A percentile compares a stretch with the other conserved stretches of the same genome.
Evolutionary conservation across 1,139 yeast species (phyloP).

Genomic region (Blastobotrys proliferans): DNA sequence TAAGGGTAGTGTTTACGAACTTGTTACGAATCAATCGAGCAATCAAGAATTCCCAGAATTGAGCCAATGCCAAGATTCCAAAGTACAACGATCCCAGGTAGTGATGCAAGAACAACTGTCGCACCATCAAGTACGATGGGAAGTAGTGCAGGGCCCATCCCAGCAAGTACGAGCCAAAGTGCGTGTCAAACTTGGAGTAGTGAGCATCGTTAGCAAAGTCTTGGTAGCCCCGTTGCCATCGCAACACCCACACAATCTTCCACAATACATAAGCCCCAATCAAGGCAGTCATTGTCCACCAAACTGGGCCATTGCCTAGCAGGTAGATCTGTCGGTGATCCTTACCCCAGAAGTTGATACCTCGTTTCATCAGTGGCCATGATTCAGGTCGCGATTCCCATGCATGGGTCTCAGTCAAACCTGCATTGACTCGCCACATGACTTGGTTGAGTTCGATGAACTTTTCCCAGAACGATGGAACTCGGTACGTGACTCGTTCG

Average conservation of each 20-base stretch:
- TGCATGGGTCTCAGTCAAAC: constrained; percentile 76
- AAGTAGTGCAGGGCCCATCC: constrained; percentile 85
- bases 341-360: constrained; percentile 91
- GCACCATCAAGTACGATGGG: constrained; percentile 90
- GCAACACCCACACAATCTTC: constrained; percentile 51
- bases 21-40: constrained; percentile 41
- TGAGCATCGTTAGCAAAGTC: constrained; percentile 45
- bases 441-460: constrained; percentile 71
- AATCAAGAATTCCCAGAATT: constrained; percentile 66
- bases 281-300: constrained; percentile 78
- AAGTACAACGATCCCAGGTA: constrained; percentile 90
- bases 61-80: constrained; percentile 76
- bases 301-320: constrained; percentile 82
- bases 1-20: constrained; percentile 41
- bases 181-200: constrained; percentile 67
- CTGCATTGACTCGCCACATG: constrained; percentile 91
- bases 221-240: constrained; percentile 61
- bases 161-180: constrained; percentile 59
- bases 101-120: constrained; percentile 91
- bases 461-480: constrained; percentile 63
- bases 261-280: constrained; percentile 54
- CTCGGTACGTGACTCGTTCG: constrained; percentile 58
- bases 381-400: constrained; percentile 85
- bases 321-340: constrained; percentile 77
- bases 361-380: constrained; percentile 88